A percentile compares a stretch with the other conserved stretches of the same genome.
These are phyloP conservation scores for Dictyostelium capitatum DNA, from an alignment of 78 protist genomes.

Conservation along the genomic window DNA sequence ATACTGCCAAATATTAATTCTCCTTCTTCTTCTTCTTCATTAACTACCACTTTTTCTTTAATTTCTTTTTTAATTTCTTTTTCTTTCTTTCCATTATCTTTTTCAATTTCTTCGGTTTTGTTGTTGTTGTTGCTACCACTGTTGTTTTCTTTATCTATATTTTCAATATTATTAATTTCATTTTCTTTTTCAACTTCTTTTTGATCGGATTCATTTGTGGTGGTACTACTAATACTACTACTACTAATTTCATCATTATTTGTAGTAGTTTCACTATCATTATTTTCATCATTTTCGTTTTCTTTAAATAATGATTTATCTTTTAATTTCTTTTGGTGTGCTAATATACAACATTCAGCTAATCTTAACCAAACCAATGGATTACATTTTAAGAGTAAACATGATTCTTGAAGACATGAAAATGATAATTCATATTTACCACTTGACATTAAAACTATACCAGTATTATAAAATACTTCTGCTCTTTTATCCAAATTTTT, in stretches of 20 bases:
- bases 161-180: not conserved
- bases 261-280: not conserved
- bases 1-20: slow-evolving; percentile 3
- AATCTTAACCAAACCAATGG: slow-evolving; percentile 72
- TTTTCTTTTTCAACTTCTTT: no score
- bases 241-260: not conserved
- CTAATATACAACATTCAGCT: slow-evolving; percentile 70
- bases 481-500: not conserved
- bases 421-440: slow-evolving; percentile 53
- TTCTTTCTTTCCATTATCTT: not conserved
- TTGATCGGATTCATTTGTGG: not conserved
- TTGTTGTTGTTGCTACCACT: no score
- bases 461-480: slow-evolving; percentile 51
- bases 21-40: not conserved
- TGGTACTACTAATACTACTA: no score
- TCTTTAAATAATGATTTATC: not conserved
- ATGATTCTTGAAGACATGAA: slow-evolving; percentile 74
- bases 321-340: slow-evolving; percentile 16
- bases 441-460: slow-evolving; percentile 15
- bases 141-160: not conserved
- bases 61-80: not conserved
- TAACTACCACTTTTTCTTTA: not conserved
- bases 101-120: not conserved
- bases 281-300: not conserved
- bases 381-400: slow-evolving; percentile 13